Conservation (phyloP, 352 stramenopile genomes). For the Phytophthora constricta region DNA sequence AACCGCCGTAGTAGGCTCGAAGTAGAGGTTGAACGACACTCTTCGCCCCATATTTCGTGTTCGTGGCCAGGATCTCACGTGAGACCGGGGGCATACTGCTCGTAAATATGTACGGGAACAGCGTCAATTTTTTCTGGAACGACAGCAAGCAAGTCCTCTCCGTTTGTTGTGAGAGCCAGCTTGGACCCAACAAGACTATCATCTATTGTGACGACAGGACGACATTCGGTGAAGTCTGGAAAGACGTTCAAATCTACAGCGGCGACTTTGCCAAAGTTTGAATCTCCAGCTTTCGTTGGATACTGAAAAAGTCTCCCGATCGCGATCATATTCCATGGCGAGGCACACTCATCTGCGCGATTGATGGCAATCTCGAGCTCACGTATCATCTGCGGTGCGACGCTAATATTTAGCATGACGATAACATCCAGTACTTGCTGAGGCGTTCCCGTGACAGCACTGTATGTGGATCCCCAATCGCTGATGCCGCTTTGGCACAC, state of each 20-base stretch:
- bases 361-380: constrained; percentile 12
- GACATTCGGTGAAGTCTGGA: constrained; percentile 38
- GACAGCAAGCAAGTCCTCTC: constrained; percentile 11
- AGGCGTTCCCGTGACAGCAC: constrained; percentile 20
- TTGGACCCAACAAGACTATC: constrained; percentile 25
- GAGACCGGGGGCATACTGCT: constrained; percentile 20
- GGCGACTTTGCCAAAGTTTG: constrained; percentile 19
- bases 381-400: constrained; percentile 10
- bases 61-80: not conserved
- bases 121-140: constrained; percentile 23
- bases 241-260: constrained; percentile 29
- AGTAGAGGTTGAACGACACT: constrained; percentile 26
- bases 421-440: constrained; percentile 26
- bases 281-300: constrained; percentile 1
- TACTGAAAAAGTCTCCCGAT: constrained; percentile 8
- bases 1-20: constrained; percentile 32
- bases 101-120: constrained; percentile 37
- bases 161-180: constrained; percentile 20
- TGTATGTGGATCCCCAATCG: constrained; percentile 24
- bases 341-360: not conserved
- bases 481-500: constrained; percentile 32
- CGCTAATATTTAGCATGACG: constrained; percentile 2
- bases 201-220: constrained; percentile 15
- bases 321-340: constrained; percentile 1
- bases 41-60: constrained; percentile 16